Percentiles rank a stretch among this genome's conserved stretches.
Evolutionary conservation across 352 stramenopile genomes (phyloP).

Genomic region (Pythium phragmitis): DNA sequence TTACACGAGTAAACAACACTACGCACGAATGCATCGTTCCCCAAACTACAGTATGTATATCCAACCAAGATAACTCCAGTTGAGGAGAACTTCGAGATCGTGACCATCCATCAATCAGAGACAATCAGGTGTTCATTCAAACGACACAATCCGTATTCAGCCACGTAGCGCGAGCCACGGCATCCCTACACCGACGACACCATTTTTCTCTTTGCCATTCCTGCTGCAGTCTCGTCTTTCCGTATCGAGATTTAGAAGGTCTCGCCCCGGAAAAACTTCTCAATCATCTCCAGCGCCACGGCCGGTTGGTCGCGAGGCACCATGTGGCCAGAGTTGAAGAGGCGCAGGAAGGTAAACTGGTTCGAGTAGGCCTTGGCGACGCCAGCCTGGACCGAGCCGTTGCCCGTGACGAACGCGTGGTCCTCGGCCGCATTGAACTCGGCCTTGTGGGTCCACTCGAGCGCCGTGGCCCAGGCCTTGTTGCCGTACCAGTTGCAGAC

Average conservation of each 20-base stretch:
- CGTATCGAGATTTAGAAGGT: slow-evolving; percentile 5
- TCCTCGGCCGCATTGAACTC: slow-evolving; percentile 57
- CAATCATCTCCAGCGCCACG: slow-evolving; percentile 76
- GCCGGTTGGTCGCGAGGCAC: slow-evolving; percentile 84
- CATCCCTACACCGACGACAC: too few species aligned
- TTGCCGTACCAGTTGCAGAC: slow-evolving; percentile 95
- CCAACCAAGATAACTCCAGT: too few species aligned
- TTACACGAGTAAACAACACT: too few species aligned
- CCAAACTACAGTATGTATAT: too few species aligned
- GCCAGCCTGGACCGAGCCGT: slow-evolving; percentile 20
- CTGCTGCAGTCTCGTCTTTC: too few species aligned
- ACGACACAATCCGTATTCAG: too few species aligned
- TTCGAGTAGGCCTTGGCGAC: slow-evolving; percentile 16
- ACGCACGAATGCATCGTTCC: too few species aligned
- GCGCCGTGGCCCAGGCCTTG: slow-evolving; percentile 80
- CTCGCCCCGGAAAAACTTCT: slow-evolving; percentile 54
- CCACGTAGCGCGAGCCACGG: too few species aligned
- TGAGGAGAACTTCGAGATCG: too few species aligned
- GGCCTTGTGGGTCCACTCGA: slow-evolving; percentile 83
- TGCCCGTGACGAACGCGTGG: slow-evolving; percentile 16
- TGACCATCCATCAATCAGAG: too few species aligned
- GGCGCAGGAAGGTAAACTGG: slow-evolving; percentile 82
- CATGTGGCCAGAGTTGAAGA: slow-evolving; percentile 89
- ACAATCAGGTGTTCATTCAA: too few species aligned
- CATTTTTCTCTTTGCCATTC: too few species aligned